Evolutionary conservation across 805 yeast species (phyloP), one percentile per base, ranked within the genome.

Genomic region (Lachancea quebecensis): DNA sequence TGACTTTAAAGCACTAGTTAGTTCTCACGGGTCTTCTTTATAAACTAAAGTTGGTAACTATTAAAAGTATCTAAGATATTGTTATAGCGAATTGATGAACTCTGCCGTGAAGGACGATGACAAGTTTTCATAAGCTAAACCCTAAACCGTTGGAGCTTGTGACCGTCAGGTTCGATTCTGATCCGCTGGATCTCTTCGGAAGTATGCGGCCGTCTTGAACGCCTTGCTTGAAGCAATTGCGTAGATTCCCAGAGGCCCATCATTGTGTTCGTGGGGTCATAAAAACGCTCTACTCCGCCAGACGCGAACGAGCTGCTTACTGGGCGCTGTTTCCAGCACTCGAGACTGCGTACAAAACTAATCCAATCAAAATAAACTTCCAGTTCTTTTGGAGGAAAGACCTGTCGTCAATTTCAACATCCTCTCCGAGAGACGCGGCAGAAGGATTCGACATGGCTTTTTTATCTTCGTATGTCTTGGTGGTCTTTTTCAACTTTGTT

Each of bases 341-440:
- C 5, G 38, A 33, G 10, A 44, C 21, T 2, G 43, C 36, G 41
- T 57, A 61, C 2, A 57, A 32, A 1, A 61, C 46, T 5, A 60
- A 36, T 5, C 64, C 65, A 17, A 63, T 41, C 10, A 58, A 45
- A 1, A 63, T 27, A 42, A 48, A 45, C 44, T 56, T 61, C 67
- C 67, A 63, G 48, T 61, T 61, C 42, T 59, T 57, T 39, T 55
- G 58, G 16, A 60, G 31, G 57, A 61, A 63, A 1, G 59, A 40
- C 21, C 46, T 47, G 4, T 53, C 53, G 15, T 53, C 58, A 6
- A 25, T 49, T 2, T 50, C 57, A 3, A 42, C 52, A n/a, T 50
- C 58, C 34, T 52, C 57, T 39, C 50, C 50, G 33, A 52, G 51
- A 34, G 55, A 57, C 4, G 54, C 56, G 11, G 54, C 48, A 14